Percentiles rank a stretch among this genome's conserved stretches.
These are phyloP conservation scores for Dendrocalamus sinicus DNA, from an alignment of 176 grass and related monocot genomes.

Conservation along the genomic window DNA sequence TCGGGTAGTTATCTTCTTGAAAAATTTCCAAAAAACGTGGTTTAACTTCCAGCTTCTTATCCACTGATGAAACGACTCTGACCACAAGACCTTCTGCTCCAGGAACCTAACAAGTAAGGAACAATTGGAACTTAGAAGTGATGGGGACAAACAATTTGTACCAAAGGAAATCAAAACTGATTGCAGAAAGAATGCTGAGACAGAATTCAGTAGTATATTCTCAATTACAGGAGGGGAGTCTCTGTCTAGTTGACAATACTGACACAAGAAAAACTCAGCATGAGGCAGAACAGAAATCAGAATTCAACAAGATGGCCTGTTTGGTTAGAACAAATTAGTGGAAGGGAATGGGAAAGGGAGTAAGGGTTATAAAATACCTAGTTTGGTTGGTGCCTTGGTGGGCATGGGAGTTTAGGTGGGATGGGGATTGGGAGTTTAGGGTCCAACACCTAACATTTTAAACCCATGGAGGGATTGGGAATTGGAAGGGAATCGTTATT, in stretches of 20 bases:
- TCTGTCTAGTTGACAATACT: neutral
- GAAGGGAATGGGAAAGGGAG: neutral
- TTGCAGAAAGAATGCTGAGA: neutral
- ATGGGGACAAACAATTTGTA: neutral
- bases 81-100: constrained; percentile 97
- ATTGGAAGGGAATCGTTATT: neutral
- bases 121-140: constrained; percentile 30
- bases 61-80: constrained; percentile 98
- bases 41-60: constrained; percentile 99
- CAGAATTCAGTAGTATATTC: constrained; percentile 7
- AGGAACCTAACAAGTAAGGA: constrained; percentile 66
- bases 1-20: constrained; percentile 95
- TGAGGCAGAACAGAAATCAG: neutral
- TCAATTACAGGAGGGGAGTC: constrained; percentile 4
- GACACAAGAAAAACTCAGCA: constrained; percentile 25
- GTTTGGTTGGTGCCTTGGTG: neutral
- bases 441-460: neutral
- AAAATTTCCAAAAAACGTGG: constrained; percentile 98
- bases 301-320: constrained; percentile 6
- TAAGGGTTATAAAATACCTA: neutral
- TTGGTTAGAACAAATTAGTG: neutral
- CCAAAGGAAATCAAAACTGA: constrained; percentile 24
- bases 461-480: neutral
- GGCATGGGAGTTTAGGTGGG: neutral
- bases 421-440: neutral